Evolutionary conservation across 163 green algal species (phyloP).

Genomic region (Chloroidium sp.): DNA sequence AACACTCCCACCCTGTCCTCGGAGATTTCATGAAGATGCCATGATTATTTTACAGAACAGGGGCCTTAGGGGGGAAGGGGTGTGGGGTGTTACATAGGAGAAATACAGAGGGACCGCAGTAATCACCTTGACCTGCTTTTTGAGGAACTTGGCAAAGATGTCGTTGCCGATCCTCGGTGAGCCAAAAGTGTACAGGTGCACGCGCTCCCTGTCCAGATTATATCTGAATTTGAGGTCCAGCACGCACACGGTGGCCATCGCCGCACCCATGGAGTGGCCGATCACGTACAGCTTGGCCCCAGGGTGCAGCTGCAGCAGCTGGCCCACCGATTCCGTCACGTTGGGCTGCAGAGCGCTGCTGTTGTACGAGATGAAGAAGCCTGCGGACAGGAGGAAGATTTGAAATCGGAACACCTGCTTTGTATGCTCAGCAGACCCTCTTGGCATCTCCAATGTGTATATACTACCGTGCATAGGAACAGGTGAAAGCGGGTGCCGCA

Average conservation of each 20-base stretch:
- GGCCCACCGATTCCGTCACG: slow-evolving; percentile 35
- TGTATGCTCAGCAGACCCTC: no score
- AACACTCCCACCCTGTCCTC: no score
- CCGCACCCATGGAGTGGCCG: slow-evolving; percentile 66
- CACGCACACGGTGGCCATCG: slow-evolving; percentile 62
- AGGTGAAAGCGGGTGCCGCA: no score
- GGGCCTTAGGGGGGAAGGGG: no score
- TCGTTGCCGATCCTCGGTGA: slow-evolving; percentile 74
- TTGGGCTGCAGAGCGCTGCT: slow-evolving; percentile 46
- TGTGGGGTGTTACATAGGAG: no score
- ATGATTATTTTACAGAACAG: no score
- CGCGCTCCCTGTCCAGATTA: slow-evolving; percentile 17
- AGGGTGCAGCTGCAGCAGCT: slow-evolving; percentile 36
- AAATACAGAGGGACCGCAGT: neutral
- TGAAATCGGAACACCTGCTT: no score
- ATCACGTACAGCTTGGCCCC: slow-evolving; percentile 32
- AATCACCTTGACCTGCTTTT: slow-evolving; percentile 21
- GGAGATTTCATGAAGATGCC: no score
- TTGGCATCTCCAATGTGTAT: no score
- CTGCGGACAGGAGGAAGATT: slow-evolving; percentile 16
- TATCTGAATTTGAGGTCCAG: slow-evolving; percentile 54
- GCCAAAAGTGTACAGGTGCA: slow-evolving; percentile 70
- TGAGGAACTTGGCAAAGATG: slow-evolving; percentile 55
- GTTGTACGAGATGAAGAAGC: slow-evolving; percentile 73
- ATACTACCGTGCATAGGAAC: no score